Percentiles rank a stretch among this genome's conserved stretches.
phyloP scores from a whole-genome alignment of 2,329 filamentous ascomycete genomes.

The Alternaria sp. region DNA sequence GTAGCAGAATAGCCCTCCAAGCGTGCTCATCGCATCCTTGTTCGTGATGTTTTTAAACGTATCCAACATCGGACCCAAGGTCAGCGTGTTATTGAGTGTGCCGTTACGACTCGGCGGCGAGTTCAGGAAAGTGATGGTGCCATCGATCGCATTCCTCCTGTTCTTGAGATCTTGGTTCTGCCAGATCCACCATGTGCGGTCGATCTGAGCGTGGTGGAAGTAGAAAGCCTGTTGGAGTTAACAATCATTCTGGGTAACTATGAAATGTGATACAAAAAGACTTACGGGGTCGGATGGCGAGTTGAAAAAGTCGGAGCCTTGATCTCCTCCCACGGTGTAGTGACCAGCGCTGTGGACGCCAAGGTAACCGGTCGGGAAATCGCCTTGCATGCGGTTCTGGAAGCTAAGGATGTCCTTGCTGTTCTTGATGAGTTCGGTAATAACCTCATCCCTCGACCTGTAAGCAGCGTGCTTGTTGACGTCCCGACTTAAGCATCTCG shows the following conservation, averaged over 20 bases:
- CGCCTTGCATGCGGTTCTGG: conserved; percentile 48
- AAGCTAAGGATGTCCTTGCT: conserved; percentile 41
- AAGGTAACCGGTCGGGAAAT: conserved; percentile 24
- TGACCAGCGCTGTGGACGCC: conserved; percentile 58
- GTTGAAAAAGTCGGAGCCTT: conserved; percentile 50
- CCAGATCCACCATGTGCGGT: conserved; percentile 60
- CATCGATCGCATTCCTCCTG: conserved; percentile 50
- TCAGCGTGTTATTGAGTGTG: conserved; percentile 54
- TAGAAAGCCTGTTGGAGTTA: conserved; percentile 46
- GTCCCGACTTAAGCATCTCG: conserved; percentile 50
- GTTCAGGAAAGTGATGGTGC: conserved; percentile 57
- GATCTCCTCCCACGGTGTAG: conserved; percentile 33
- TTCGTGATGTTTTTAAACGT: conserved; percentile 35
- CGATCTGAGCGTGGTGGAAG: conserved; percentile 58
- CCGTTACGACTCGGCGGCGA: conserved; percentile 54
- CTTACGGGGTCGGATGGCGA: conserved; percentile 54
- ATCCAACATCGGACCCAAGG: conserved; percentile 46
- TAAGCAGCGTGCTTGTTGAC: conserved; percentile 33
- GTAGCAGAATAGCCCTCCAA: conserved; percentile 57
- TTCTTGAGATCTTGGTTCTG: conserved; percentile 53
- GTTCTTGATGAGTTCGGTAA: conserved; percentile 29
- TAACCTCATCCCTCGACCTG: conserved; percentile 33
- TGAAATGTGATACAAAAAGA: neutral
- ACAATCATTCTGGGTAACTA: rapidly evolving
- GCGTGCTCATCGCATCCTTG: conserved; percentile 52